A percentile compares a stretch with the other conserved stretches of the same genome.
Conservation (phyloP, 1,284 basidiomycete genomes). For the Pascua guehoae region DNA sequence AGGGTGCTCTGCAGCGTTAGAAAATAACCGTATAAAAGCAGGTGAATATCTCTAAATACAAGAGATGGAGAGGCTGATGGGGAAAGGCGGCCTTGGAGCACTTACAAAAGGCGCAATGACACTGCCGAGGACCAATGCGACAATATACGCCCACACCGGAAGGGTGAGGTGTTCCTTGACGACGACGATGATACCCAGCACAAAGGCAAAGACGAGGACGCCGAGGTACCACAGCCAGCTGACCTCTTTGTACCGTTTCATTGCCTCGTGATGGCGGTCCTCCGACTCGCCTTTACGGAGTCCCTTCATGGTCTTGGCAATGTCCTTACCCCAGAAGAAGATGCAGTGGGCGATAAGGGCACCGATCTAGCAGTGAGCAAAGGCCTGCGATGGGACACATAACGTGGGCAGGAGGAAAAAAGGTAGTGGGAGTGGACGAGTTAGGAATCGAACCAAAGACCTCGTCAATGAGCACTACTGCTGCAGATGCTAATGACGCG, state of each 20-base stretch:
- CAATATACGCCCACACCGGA: conserved; percentile 21
- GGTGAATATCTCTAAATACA: too few relatives aligned
- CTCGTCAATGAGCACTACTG: too few relatives aligned
- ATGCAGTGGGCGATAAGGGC: conserved; percentile 59
- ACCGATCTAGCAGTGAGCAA: conserved; percentile 54
- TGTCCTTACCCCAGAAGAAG: conserved; percentile 37
- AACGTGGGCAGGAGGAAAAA: too few relatives aligned
- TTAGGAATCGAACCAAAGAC: too few relatives aligned
- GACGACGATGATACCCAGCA: conserved; percentile 23
- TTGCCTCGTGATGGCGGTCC: conserved; percentile 56
- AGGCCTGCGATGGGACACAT: too few relatives aligned
- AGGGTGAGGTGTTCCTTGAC: conserved; percentile 24
- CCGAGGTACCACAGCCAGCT: conserved; percentile 35
- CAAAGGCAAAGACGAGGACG: conserved; percentile 19
- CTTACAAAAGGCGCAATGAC: conserved; percentile 26
- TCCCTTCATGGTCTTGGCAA: conserved; percentile 54
- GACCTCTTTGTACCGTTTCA: conserved; percentile 37
- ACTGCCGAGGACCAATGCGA: conserved; percentile 21
- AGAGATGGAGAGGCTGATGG: neutral
- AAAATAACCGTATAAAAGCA: too few relatives aligned
- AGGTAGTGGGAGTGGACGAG: too few relatives aligned
- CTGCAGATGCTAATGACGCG: too few relatives aligned
- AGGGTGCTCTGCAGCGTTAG: conserved; percentile 11
- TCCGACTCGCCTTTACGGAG: conserved; percentile 53
- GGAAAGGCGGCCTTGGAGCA: neutral